Evolutionary conservation across 192 early-diverging fungal species (phyloP).

Genomic region (Dissophora ornata): DNA sequence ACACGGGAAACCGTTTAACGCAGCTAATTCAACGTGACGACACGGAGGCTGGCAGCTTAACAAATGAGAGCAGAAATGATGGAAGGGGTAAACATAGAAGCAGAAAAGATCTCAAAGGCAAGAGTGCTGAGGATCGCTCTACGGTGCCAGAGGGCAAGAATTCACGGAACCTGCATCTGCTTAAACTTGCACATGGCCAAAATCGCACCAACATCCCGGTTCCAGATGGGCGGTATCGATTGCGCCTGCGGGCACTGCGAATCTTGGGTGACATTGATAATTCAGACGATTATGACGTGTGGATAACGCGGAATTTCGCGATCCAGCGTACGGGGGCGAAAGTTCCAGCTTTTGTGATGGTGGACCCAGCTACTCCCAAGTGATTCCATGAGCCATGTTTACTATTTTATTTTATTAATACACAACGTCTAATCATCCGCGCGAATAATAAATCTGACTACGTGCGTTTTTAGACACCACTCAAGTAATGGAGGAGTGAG

Average conservation of each 20-base stretch:
- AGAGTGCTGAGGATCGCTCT: too few relatives aligned
- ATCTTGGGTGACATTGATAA: slow-evolving; percentile 25
- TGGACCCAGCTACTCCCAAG: too few relatives aligned
- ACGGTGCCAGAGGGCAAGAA: neutral
- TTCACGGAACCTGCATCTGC: slow-evolving; percentile 3
- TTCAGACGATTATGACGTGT: slow-evolving; percentile 29
- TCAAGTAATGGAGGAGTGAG: too few relatives aligned
- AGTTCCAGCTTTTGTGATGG: neutral
- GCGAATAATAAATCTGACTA: too few relatives aligned
- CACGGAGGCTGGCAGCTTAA: neutral
- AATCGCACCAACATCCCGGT: slow-evolving; percentile 1
- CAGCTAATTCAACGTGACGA: neutral
- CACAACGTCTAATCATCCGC: too few relatives aligned
- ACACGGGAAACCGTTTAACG: neutral
- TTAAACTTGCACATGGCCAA: neutral
- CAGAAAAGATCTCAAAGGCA: neutral
- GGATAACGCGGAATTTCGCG: slow-evolving; percentile 21
- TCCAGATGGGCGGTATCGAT: slow-evolving; percentile 26
- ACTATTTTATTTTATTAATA: too few relatives aligned
- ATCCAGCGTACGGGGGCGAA: neutral
- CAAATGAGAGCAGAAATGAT: neutral
- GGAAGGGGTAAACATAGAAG: neutral
- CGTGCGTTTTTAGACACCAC: too few relatives aligned
- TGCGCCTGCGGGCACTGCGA: slow-evolving; percentile 20
- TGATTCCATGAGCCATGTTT: too few relatives aligned